A percentile compares a stretch with the other conserved stretches of the same genome.
Conservation (phyloP, 2,329 filamentous ascomycete species). For the Didymella pinodella region DNA sequence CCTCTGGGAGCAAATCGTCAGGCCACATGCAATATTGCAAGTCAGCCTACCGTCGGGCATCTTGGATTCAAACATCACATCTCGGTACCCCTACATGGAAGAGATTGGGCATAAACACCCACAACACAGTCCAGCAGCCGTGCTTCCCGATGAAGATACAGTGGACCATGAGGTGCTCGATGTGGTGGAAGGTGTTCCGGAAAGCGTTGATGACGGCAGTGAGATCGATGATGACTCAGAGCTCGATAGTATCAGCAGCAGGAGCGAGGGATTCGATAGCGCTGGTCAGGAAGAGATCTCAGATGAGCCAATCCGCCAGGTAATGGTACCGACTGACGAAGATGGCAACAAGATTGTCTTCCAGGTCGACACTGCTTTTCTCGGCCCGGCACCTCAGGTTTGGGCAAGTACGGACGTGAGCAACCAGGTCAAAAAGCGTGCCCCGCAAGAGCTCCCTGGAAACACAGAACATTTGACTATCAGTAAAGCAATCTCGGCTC, state of each 20-base stretch:
- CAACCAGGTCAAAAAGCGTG: not conserved
- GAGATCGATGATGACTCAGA: not conserved
- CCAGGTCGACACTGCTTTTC: conserved; percentile 22
- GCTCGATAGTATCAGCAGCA: conserved; percentile 6
- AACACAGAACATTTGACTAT: conserved; percentile 37
- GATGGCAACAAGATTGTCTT: conserved; percentile 40
- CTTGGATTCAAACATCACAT: not conserved
- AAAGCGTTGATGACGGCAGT: not conserved
- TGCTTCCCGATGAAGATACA: not conserved
- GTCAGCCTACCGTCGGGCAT: conserved; percentile 14
- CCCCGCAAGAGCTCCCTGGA: conserved; percentile 7
- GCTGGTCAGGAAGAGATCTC: not conserved
- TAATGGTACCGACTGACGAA: conserved; percentile 25
- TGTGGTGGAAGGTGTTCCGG: not conserved
- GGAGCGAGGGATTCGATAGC: conserved; percentile 6
- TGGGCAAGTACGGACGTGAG: not conserved
- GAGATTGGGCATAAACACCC: not conserved
- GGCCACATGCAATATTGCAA: conserved; percentile 14
- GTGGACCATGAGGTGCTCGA: not conserved
- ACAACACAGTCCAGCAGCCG: not conserved
- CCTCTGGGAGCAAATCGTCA: conserved; percentile 30
- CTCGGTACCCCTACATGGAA: not conserved
- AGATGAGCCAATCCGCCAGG: not conserved
- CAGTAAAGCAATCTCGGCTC: conserved; percentile 30
- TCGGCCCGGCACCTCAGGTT: not conserved